Evolutionary conservation across 1,284 basidiomycete species (phyloP), one percentile per base, ranked within the genome.

Genomic region (Naganishia sp.): DNA sequence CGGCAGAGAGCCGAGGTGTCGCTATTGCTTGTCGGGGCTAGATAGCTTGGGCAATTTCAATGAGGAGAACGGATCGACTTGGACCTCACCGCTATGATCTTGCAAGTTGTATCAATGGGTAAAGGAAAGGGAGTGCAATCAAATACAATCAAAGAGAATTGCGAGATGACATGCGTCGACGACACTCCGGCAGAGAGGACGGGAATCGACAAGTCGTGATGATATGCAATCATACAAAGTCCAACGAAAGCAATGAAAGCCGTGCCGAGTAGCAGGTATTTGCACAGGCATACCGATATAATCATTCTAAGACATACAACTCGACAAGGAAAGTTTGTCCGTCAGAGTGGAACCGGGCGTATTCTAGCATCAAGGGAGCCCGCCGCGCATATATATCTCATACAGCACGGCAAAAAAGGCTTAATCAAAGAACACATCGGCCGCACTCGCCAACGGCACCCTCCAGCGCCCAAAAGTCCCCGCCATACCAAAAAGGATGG

Each of bases 361-460:
- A 13, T 39, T 39, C 35, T 39, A 39, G 2, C 35, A 10, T 39
- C 35, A 39, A 39, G 13, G 35, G 35, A 39, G 13, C 35, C 13
- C 35, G 35, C 7, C 35, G 13, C 13, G 35, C 35, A 3, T 10
- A 6, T 39, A 39, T 39, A 39, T 39, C 35, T 39, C 35, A 39
- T 39, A 39, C 35, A 9, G 35, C 2, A 9, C 7, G 7, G 13
- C 35, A 6, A 39, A 39, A 39, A 39, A 39, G 10, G 35, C 35
- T 39, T 13, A 9, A 39, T 39, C 35, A 39, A 39, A 61, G 55
- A 46, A 18, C 58, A 61, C 58, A 61, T 50, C 58, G 28, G 58
- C 49, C 58, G 50, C 58, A 39, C 32, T 49, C 31, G 35, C 45
- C 17, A 61, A 50, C 58, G 58, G 47, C 47, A 61, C 58, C 58